Percentiles rank a stretch among this genome's conserved stretches.
phyloP scores from a whole-genome alignment of 2,329 filamentous ascomycete genomes.

The Epichloe gansuensis region DNA sequence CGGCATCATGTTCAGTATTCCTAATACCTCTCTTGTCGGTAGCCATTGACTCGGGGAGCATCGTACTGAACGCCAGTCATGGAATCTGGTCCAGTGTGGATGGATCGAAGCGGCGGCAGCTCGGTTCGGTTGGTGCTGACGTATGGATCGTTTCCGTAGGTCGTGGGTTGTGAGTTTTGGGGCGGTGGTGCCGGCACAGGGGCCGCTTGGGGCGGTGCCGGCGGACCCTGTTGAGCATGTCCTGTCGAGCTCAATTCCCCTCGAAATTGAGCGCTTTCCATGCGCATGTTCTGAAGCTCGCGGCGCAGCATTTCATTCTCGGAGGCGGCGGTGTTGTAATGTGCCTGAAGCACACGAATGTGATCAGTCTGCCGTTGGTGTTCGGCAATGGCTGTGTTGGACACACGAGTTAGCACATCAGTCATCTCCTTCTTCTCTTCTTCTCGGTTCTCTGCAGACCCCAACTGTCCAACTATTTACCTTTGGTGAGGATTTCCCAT shows the following conservation, averaged over 20 bases:
- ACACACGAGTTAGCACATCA: neutral
- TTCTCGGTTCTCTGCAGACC: neutral
- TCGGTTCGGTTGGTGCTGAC: constrained; percentile 30
- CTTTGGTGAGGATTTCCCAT: constrained; percentile 80
- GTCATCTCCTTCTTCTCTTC: neutral
- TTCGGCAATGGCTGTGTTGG: constrained; percentile 43
- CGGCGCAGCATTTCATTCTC: constrained; percentile 38
- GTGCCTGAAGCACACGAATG: constrained; percentile 33
- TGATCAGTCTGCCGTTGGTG: constrained; percentile 43
- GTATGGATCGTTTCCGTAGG: constrained; percentile 20
- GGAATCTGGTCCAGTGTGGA: constrained; percentile 41
- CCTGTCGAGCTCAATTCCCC: constrained; percentile 17
- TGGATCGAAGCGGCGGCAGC: constrained; percentile 44
- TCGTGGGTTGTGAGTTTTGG: constrained; percentile 6
- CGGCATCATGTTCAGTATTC: neutral
- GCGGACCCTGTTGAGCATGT: constrained; percentile 13
- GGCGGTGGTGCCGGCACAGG: constrained; percentile 10
- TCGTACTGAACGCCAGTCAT: constrained; percentile 59
- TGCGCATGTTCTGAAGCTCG: constrained; percentile 34
- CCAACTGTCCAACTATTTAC: constrained; percentile 31
- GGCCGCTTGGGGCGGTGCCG: constrained; percentile 13
- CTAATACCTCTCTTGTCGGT: constrained; percentile 29
- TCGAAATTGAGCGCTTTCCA: constrained; percentile 37
- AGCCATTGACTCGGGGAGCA: constrained; percentile 33
- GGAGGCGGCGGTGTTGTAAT: constrained; percentile 27